Conservation (phyloP, 768 basidiomycete genomes). For the Hericium erinaceus region DNA sequence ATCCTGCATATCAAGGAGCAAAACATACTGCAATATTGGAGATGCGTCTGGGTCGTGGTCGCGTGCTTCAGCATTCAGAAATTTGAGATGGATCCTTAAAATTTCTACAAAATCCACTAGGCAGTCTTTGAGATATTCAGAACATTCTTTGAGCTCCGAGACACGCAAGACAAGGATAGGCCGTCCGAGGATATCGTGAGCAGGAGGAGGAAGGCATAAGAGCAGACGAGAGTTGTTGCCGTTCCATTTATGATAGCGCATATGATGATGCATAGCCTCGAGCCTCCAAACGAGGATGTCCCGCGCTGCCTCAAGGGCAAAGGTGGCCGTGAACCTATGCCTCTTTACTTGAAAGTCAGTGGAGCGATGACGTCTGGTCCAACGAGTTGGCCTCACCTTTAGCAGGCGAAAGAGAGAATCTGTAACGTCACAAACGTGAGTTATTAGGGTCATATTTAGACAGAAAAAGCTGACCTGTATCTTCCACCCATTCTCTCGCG, state of each 20-base stretch:
- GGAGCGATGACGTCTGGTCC: too few relatives aligned
- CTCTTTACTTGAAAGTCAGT: conserved; percentile 31
- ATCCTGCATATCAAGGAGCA: conserved; percentile 54
- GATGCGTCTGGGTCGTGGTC: conserved; percentile 7
- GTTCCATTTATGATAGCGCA: too few relatives aligned
- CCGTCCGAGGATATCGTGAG: conserved; percentile 53
- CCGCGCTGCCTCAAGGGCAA: conserved; percentile 50
- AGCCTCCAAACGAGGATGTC: conserved; percentile 48
- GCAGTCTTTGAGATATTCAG: conserved; percentile 33
- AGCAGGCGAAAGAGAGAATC: conserved; percentile 33
- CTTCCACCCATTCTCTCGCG: conserved; percentile 55
- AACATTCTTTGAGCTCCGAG: conserved; percentile 30
- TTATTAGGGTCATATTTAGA: neutral
- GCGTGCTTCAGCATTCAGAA: conserved; percentile 30
- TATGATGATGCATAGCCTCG: too few relatives aligned
- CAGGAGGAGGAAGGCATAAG: conserved; percentile 43
- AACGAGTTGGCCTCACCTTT: conserved; percentile 30
- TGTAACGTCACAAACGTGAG: neutral
- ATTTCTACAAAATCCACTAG: conserved; percentile 36
- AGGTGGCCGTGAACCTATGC: conserved; percentile 55
- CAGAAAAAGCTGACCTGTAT: conserved; percentile 42
- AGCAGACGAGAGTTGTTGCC: conserved; percentile 17
- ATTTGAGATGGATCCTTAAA: conserved; percentile 46
- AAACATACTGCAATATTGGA: conserved; percentile 56
- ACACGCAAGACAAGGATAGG: conserved; percentile 53